Percentiles rank a stretch among this genome's conserved stretches.
phyloP scores from a whole-genome alignment of 345 rosid genomes.

The Abelmoschus esculentus region DNA sequence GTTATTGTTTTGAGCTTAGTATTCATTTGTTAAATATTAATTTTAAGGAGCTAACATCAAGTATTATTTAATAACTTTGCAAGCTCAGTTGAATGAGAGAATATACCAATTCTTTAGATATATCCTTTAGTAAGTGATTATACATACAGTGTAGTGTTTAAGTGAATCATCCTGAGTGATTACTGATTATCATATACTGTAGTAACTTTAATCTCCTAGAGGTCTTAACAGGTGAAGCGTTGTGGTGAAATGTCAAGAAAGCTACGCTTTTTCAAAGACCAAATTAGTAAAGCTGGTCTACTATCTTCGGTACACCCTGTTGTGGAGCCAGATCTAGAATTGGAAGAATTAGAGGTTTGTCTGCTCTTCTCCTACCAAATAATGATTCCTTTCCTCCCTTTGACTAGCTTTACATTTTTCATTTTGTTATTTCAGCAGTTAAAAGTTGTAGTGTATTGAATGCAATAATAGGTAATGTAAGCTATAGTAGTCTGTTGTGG shows the following conservation, averaged over 20 bases:
- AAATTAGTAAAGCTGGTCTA: conserved; percentile 81
- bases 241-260: conserved; percentile 98
- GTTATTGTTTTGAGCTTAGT: background rate
- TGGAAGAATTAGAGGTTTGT: conserved; percentile 86
- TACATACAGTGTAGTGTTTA: background rate
- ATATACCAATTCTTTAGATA: background rate
- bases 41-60: background rate
- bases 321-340: conserved; percentile 64
- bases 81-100: conserved; percentile 2
- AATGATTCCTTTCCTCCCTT: background rate
- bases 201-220: conserved; percentile 21
- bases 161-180: background rate
- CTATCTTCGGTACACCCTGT: conserved; percentile 50
- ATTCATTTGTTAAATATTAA: background rate
- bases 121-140: background rate
- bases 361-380: background rate
- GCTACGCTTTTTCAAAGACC: conserved; percentile 81
- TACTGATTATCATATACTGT: conserved; percentile 4
- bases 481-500: background rate
- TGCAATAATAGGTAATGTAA: background rate
- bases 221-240: conserved; percentile 63
- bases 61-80: background rate
- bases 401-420: conserved; percentile 7
- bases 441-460: background rate
- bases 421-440: background rate